Evolutionary conservation across 176 grass and related monocot species (phyloP).

Genomic region (Chloris gayana): DNA sequence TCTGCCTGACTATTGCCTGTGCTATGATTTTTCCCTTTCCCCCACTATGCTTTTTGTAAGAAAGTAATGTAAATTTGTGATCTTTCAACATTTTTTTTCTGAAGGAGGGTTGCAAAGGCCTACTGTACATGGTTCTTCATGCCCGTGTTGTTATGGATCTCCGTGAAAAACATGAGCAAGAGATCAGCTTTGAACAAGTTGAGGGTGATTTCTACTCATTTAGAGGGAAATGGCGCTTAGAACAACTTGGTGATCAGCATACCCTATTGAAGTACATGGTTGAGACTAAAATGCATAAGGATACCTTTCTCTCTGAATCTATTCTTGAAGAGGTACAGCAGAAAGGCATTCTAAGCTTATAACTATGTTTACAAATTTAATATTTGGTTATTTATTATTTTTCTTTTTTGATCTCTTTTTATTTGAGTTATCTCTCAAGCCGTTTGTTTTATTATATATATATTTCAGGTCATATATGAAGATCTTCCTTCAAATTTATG

Average conservation of each 20-base stretch:
- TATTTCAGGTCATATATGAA: conserved; percentile 93
- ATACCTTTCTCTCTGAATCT: conserved; percentile 93
- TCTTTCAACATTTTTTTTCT: conserved; percentile 14
- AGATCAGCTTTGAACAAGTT: conserved; percentile 95
- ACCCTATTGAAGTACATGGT: conserved; percentile 96
- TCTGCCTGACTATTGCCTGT: neutral
- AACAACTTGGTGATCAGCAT: conserved; percentile 85
- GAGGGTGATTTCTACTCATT: conserved; percentile 95
- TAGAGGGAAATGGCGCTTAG: conserved; percentile 84
- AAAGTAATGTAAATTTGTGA: conserved; percentile 4
- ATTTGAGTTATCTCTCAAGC: neutral
- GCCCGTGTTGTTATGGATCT: conserved; percentile 95
- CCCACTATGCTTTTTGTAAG: neutral
- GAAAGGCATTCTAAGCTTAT: conserved; percentile 30
- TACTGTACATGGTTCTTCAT: conserved; percentile 97
- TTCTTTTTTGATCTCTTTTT: neutral
- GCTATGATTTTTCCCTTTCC: neutral
- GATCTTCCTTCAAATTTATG: conserved; percentile 96
- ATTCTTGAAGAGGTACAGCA: conserved; percentile 87
- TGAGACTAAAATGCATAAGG: conserved; percentile 93
- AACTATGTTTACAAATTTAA: neutral
- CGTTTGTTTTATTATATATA: conserved; percentile 8
- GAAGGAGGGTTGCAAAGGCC: conserved; percentile 94
- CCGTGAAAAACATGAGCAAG: conserved; percentile 65
- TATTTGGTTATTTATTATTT: neutral